These are phyloP conservation scores for Parathielavia appendiculata DNA, from an alignment of 495 filamentous ascomycete species.

Conservation along the genomic window DNA sequence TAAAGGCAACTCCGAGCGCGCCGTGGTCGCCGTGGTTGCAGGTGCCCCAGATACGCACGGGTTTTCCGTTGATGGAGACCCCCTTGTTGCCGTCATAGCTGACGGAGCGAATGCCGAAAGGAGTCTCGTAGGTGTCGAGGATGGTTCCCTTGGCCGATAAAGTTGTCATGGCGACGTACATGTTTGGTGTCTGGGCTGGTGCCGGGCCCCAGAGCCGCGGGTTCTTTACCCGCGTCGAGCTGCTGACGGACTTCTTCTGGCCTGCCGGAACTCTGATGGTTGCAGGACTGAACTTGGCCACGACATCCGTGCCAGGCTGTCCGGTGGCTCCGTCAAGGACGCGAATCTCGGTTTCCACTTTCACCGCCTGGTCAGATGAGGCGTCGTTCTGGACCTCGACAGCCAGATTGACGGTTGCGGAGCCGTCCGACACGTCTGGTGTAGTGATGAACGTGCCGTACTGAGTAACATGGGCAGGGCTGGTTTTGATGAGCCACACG, in stretches of 20 bases:
- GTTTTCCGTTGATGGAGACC: constrained; percentile 39
- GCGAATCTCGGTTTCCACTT: not conserved
- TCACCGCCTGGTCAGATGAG: not conserved
- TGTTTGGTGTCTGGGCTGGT: constrained; percentile 40
- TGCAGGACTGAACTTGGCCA: constrained; percentile 25
- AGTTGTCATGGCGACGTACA: constrained; percentile 44
- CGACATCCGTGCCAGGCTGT: constrained; percentile 12
- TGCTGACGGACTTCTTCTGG: constrained; percentile 30
- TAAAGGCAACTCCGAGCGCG: constrained; percentile 43
- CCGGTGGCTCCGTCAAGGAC: constrained; percentile 23
- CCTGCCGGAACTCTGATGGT: constrained; percentile 29
- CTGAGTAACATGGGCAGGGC: constrained; percentile 40
- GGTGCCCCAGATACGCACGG: constrained; percentile 37
- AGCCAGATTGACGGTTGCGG: constrained; percentile 36
- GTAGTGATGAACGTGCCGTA: constrained; percentile 45
- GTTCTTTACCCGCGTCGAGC: constrained; percentile 31
- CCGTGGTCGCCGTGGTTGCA: constrained; percentile 48
- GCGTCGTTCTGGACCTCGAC: constrained; percentile 40
- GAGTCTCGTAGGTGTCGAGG: constrained; percentile 46
- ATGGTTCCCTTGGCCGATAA: constrained; percentile 22
- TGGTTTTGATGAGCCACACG: constrained; percentile 44
- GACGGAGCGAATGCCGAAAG: constrained; percentile 44
- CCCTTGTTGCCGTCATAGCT: constrained; percentile 35
- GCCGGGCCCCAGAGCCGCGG: constrained; percentile 47
- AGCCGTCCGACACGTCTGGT: constrained; percentile 31